Conservation (phyloP, 2,329 filamentous ascomycete species). For the Microcyclosporella mali region DNA sequence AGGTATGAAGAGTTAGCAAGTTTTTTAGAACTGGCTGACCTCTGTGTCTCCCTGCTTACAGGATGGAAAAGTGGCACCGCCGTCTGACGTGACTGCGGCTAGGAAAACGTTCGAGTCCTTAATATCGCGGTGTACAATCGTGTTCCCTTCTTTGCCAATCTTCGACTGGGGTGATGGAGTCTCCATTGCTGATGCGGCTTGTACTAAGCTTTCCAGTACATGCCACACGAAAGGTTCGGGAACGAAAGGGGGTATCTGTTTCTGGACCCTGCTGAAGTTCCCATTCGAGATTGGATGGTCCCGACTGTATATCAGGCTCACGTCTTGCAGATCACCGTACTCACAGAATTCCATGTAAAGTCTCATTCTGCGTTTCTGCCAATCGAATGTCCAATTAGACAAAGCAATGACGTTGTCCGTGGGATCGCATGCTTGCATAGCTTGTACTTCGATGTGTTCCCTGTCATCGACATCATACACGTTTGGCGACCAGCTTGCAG, state of each 20-base stretch:
- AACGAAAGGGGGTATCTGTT: too few species aligned
- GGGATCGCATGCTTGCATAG: neutral
- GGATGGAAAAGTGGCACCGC: neutral
- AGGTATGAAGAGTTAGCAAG: constrained; percentile 2
- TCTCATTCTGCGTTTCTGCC: neutral
- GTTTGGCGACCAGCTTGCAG: neutral
- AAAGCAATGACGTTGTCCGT: neutral
- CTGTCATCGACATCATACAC: neutral
- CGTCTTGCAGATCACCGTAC: neutral
- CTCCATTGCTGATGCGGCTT: neutral
- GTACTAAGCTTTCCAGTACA: neutral
- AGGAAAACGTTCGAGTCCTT: neutral
- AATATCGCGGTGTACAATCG: neutral
- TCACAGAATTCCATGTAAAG: neutral
- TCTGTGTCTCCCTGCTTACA: too few species aligned
- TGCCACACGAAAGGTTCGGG: neutral
- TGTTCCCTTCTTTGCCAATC: neutral
- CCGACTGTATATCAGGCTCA: neutral
- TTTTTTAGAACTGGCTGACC: too few species aligned
- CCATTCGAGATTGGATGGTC: neutral
- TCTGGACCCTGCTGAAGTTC: too few species aligned
- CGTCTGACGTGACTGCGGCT: neutral
- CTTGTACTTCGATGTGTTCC: neutral
- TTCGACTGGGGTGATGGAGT: neutral
- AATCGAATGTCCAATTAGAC: neutral